These are phyloP conservation scores for Rhodocollybia butyracea DNA, from an alignment of 768 basidiomycete species.

Conservation along the genomic window DNA sequence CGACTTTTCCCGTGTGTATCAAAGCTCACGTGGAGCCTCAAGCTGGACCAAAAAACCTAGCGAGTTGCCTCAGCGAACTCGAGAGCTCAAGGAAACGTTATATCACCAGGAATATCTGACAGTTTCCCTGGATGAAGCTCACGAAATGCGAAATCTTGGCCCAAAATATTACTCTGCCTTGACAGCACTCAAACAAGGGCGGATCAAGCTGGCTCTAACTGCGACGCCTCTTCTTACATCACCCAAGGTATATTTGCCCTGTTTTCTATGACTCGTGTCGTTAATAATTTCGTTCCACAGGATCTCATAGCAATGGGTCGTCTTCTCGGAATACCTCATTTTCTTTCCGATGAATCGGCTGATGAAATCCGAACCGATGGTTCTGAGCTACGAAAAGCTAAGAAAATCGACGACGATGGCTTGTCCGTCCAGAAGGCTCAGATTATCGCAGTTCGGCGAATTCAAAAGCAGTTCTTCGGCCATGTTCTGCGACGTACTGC, in stretches of 20 bases:
- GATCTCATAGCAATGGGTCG: neutral
- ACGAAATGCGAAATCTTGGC: constrained; percentile 18
- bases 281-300: neutral
- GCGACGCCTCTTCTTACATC: constrained; percentile 24
- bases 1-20: constrained; percentile 2
- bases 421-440: neutral
- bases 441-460: neutral
- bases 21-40: neutral
- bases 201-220: constrained; percentile 13
- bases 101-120: constrained; percentile 17
- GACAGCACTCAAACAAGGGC: constrained; percentile 9
- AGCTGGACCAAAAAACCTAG: constrained; percentile 13
- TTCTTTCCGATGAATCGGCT: neutral
- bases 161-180: constrained; percentile 12
- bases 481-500: neutral
- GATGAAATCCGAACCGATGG: neutral
- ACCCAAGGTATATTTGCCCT: constrained; percentile 15
- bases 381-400: neutral
- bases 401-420: neutral
- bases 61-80: constrained; percentile 8
- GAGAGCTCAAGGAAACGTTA: constrained; percentile 6
- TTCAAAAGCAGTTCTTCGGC: neutral
- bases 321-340: neutral
- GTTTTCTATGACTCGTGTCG: neutral
- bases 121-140: constrained; percentile 19